Conservation (phyloP, 768 basidiomycete species). For the Clavulina sp. region DNA sequence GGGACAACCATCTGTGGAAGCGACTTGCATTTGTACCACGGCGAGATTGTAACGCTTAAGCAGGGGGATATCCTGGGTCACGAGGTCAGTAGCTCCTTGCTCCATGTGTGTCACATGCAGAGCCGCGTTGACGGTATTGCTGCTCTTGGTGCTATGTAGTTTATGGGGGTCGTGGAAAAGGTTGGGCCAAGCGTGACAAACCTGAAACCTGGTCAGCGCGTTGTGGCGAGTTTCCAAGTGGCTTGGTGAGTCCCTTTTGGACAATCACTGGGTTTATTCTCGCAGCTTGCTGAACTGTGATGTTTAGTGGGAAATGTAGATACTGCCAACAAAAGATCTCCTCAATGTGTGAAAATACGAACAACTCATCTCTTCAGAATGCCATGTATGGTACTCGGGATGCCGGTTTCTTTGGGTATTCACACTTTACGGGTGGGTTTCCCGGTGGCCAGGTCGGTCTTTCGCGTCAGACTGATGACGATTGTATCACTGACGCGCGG, state of each 20-base stretch:
- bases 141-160: constrained; percentile 18
- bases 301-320: constrained; percentile 45
- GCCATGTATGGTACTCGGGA: constrained; percentile 48
- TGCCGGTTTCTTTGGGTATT: constrained; percentile 51
- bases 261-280: too few relatives aligned
- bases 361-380: constrained; percentile 41
- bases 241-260: too few relatives aligned
- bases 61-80: constrained; percentile 63
- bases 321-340: constrained; percentile 61
- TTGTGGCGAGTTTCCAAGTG: constrained; percentile 65
- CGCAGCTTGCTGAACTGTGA: too few relatives aligned
- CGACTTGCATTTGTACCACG: constrained; percentile 28
- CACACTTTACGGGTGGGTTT: constrained; percentile 57
- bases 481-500: too few relatives aligned
- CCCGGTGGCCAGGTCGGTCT: constrained; percentile 46
- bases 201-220: constrained; percentile 44
- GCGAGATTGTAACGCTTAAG: constrained; percentile 49
- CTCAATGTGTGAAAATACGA: constrained; percentile 58
- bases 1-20: constrained; percentile 60
- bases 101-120: background rate
- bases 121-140: background rate
- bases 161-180: constrained; percentile 52
- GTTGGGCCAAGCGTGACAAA: constrained; percentile 48
- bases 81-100: constrained; percentile 25
- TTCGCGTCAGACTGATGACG: background rate